phyloP scores from a whole-genome alignment of 169 alveolate species.

The Plasmodium gonderi region DNA sequence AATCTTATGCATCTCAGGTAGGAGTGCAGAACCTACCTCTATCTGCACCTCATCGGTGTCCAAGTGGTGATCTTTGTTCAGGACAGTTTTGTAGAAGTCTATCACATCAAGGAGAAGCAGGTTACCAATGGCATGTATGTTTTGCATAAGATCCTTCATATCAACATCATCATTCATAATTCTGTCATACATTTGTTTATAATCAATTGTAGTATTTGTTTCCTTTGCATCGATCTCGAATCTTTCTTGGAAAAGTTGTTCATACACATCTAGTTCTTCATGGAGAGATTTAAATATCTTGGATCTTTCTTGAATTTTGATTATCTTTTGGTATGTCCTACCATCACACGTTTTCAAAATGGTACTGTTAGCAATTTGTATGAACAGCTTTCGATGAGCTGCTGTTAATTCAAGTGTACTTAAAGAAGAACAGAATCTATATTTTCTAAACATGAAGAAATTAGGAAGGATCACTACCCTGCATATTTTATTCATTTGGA shows the following conservation, averaged over 20 bases:
- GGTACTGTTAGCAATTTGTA: conserved; percentile 8
- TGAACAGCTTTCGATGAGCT: conserved; percentile 3
- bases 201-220: neutral
- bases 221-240: neutral
- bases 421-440: neutral
- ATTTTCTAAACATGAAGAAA: neutral
- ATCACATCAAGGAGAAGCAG: neutral
- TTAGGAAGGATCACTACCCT: neutral
- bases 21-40: conserved; percentile 8
- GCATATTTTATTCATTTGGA: neutral
- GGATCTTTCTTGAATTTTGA: conserved; percentile 24
- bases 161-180: neutral
- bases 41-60: conserved; percentile 27
- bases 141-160: neutral
- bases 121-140: neutral
- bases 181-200: too few relatives aligned
- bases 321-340: conserved; percentile 6
- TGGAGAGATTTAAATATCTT: neutral
- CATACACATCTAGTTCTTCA: conserved; percentile 44
- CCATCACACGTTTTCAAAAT: neutral
- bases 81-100: conserved; percentile 12
- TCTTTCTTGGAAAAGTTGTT: conserved; percentile 17
- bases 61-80: conserved; percentile 32
- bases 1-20: neutral
- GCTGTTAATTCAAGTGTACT: neutral